Evolutionary conservation across 2,329 filamentous ascomycete genomes (phyloP).

Genomic region (Lizonia empirigonia): DNA sequence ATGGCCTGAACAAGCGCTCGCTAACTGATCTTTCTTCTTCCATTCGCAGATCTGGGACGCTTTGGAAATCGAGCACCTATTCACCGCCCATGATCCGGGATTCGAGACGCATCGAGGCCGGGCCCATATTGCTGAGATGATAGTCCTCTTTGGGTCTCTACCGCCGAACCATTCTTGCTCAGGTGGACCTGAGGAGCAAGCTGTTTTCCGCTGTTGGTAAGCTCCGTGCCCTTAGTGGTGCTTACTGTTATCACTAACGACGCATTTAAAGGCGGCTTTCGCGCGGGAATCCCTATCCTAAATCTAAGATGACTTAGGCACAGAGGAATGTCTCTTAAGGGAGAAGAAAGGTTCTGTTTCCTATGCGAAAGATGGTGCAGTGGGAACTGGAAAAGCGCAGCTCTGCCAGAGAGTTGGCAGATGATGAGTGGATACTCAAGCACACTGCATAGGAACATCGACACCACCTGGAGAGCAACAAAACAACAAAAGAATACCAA

Average conservation of each 20-base stretch:
- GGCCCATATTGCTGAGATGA: slow-evolving; percentile 22
- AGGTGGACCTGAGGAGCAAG: slow-evolving; percentile 2
- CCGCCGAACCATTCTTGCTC: slow-evolving; percentile 21
- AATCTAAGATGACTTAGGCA: slow-evolving; percentile 29
- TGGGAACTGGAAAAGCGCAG: slow-evolving; percentile 40
- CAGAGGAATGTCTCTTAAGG: slow-evolving; percentile 30
- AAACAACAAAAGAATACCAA: no score
- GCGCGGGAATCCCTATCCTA: slow-evolving; percentile 32
- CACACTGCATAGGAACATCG: no score
- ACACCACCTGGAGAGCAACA: no score
- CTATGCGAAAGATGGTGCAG: slow-evolving; percentile 48
- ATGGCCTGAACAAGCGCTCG: background rate
- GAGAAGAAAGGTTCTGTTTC: slow-evolving; percentile 40
- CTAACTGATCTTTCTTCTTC: background rate
- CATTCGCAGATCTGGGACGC: slow-evolving; percentile 40
- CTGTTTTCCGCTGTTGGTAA: slow-evolving; percentile 5
- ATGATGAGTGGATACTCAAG: slow-evolving; percentile 21
- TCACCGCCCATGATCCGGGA: slow-evolving; percentile 22
- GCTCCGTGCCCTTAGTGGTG: slow-evolving; percentile 1
- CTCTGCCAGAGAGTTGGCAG: slow-evolving; percentile 25
- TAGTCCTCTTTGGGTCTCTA: slow-evolving; percentile 24
- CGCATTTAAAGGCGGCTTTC: no score
- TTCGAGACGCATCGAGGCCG: background rate
- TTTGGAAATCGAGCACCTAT: slow-evolving; percentile 40
- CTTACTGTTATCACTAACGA: no score